Conservation (phyloP, 176 grass and related monocot genomes). For the Oryza officinalis region DNA sequence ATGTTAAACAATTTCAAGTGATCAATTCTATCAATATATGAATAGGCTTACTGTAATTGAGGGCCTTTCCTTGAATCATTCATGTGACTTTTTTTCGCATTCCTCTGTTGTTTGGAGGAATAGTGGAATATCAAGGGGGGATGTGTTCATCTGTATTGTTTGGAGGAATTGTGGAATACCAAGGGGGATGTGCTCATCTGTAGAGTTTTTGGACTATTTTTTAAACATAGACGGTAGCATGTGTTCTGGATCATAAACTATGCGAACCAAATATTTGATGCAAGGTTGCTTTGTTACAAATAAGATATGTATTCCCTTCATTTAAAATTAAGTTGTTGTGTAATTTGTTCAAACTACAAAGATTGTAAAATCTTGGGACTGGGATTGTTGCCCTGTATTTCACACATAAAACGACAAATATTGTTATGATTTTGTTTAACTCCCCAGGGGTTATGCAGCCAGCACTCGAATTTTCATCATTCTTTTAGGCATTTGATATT, state of each 20-base stretch:
- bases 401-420: background rate
- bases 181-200: background rate
- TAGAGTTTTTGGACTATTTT: background rate
- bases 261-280: background rate
- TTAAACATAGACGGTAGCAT: background rate
- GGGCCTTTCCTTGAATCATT: background rate
- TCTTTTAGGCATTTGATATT: background rate
- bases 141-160: background rate
- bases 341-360: background rate
- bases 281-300: background rate
- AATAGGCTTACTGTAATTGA: background rate
- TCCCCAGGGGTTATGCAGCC: background rate
- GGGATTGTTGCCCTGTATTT: background rate
- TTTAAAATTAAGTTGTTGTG: background rate
- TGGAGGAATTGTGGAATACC: background rate
- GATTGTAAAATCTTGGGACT: background rate
- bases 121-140: background rate
- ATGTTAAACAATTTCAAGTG: too few relatives aligned
- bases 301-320: background rate
- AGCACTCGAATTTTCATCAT: background rate
- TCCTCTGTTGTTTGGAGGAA: background rate
- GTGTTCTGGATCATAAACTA: background rate
- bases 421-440: background rate
- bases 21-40: too few relatives aligned
- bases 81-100: background rate